Conservation (phyloP, 192 early-diverging fungal genomes). For the Umbelopsis ramanniana region DNA sequence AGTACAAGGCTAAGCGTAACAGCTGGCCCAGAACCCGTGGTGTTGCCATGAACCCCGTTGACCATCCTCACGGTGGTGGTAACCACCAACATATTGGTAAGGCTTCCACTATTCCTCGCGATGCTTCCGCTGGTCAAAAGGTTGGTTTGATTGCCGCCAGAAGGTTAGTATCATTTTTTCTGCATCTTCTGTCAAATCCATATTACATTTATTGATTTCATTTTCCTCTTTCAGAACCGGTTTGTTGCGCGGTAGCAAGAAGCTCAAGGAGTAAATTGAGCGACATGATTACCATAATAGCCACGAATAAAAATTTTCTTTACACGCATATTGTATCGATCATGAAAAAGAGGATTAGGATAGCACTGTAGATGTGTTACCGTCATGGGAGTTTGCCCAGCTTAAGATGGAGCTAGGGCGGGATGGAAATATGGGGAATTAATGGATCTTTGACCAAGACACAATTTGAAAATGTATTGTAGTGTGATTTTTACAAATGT, state of each 20-base stretch:
- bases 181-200: not conserved
- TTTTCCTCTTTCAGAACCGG: conserved; percentile 27
- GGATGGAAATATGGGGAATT: no score
- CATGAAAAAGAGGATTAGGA: no score
- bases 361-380: no score
- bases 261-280: conserved; percentile 76
- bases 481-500: no score
- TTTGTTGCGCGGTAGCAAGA: conserved; percentile 99
- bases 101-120: conserved; percentile 92
- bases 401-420: no score
- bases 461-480: no score
- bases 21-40: conserved; percentile 99
- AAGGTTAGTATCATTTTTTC: conserved; percentile 3
- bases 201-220: not conserved
- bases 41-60: conserved; percentile 99
- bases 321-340: not conserved
- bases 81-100: conserved; percentile 99
- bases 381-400: no score
- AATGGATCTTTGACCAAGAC: no score
- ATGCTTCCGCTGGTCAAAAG: conserved; percentile 54
- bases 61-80: conserved; percentile 96
- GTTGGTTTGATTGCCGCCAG: conserved; percentile 46
- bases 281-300: conserved; percentile 22
- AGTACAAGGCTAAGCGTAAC: conserved; percentile 98
- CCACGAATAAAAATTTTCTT: conserved; percentile 16